phyloP scores from a whole-genome alignment of 768 basidiomycete species.

The Rhodotorula paludigena region DNA sequence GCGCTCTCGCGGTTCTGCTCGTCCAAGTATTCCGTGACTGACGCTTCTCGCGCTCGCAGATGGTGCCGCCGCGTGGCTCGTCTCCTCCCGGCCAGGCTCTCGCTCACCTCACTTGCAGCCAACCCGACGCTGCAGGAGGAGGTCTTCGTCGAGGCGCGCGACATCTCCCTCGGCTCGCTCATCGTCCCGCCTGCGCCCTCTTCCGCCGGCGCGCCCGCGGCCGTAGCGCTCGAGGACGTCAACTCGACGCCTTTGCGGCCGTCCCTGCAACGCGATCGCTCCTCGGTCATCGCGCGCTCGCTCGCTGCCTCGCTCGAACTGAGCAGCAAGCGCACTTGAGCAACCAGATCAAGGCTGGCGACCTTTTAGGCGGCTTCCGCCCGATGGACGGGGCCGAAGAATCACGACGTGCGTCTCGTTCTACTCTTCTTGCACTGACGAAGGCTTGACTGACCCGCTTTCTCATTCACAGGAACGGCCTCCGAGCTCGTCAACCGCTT shows the following conservation, averaged over 20 bases:
- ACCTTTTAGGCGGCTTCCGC: slow-evolving; percentile 90
- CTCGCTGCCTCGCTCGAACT: slow-evolving; percentile 33
- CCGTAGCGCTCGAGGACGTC: slow-evolving; percentile 55
- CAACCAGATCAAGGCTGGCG: slow-evolving; percentile 91
- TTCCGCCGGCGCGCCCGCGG: slow-evolving; percentile 53
- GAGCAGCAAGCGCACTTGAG: slow-evolving; percentile 69
- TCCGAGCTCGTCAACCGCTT: slow-evolving; percentile 53
- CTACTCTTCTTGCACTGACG: neutral
- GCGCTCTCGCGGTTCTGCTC: neutral
- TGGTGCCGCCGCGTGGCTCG: slow-evolving; percentile 69
- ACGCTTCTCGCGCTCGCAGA: slow-evolving; percentile 64
- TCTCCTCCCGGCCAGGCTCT: slow-evolving; percentile 54
- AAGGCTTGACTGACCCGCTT: neutral
- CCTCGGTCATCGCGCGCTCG: slow-evolving; percentile 19
- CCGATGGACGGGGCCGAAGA: slow-evolving; percentile 68
- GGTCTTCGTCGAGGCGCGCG: slow-evolving; percentile 77
- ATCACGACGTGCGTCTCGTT: slow-evolving; percentile 29
- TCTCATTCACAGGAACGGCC: slow-evolving; percentile 14
- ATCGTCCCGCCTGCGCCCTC: slow-evolving; percentile 53
- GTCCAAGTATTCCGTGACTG: neutral
- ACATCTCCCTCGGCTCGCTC: slow-evolving; percentile 66
- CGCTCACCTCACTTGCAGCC: slow-evolving; percentile 56
- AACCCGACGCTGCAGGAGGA: slow-evolving; percentile 78
- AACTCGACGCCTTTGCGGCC: slow-evolving; percentile 60
- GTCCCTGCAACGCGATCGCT: slow-evolving; percentile 50